Evolutionary conservation across 768 basidiomycete genomes (phyloP), one percentile per base, ranked within the genome.

Genomic region (Boletus rubroflammeus): DNA sequence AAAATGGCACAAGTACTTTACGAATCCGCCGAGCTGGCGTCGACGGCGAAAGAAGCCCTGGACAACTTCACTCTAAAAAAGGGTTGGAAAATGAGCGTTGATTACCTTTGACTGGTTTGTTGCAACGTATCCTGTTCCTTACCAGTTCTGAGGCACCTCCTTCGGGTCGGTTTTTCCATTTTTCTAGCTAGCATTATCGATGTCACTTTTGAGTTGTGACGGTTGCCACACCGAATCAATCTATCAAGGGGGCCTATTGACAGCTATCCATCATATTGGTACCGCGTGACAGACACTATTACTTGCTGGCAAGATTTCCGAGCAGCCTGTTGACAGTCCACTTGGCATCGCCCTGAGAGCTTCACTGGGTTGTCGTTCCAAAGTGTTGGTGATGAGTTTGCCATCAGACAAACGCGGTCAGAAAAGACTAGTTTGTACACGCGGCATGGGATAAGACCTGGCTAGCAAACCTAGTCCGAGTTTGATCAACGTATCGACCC

Each of bases 41-140:
- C 82, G 15, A 81, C 80, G 5, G 94, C 94, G 36, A 89, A 86
- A 74, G 84, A 87, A 48, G 90, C 87, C 14, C 72, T 94, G 58
- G 84, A 96, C 70, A 88, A 89, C 47, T 97, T 93, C 70, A 79
- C 86, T 38, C 76, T 97, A 62, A 93, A 94, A 74, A 88, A 87
- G 63, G 90, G 83, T 39, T 91, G 88, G 88, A 73, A 81, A 60
- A 92, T 94, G 88, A 78, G 78, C 47, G 90, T 94, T 53, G 78
- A 76, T 41, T 93, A 82, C 72, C 84, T 87, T 63, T 70, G 58
- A 70, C 47, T 38, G 51, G 41, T 51, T 47, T 56, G 51, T 50
- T 53, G 53, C 52, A 46, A 41, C 59, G 51, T 65, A 54, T 50
- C 44, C 15, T 51, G 55, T 49, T 35, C n/a, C 35, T 49, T 52